Evolutionary conservation across 2,329 filamentous ascomycete genomes (phyloP), one percentile per base, ranked within the genome.

Genomic region (Davidsoniella eucalypti): DNA sequence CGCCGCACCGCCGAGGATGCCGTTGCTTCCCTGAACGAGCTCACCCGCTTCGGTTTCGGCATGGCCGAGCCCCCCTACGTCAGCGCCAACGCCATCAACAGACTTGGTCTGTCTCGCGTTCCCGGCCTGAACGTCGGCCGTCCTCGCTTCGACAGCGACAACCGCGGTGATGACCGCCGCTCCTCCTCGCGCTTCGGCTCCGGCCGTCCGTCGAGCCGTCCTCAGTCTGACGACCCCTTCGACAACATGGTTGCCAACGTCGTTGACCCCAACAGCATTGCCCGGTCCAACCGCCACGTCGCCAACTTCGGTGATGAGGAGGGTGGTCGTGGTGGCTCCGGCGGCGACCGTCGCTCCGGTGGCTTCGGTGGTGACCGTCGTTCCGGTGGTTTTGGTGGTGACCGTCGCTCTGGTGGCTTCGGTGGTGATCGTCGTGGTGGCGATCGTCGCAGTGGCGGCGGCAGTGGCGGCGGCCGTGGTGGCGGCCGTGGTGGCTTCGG

Each of bases 1-100:
- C 55, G 65, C 36, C 65, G 69, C 59, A 59, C 63, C 45, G 59
- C 61, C 36, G 58, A 63, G 12, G 58, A 60, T 2, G 56, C 72
- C 6, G 64, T 78, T 16, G 57, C 68, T 3, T 65, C 69, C 17
- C 61, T 81, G 55, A 80, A 80, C 59, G 60, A 66, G n/a, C 73
- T 76, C 67, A 64, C 66, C 44, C 58, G 59, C 17, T 58, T 65
- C 14, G 73, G 68, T 17, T 75, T 75, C 68, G 74, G 75, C 39
- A 69, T 72, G 67, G 48, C 61, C 0, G 53, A 69, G 44, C 67
- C 71, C 5, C 78, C 78, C 1, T 53, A 47, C 47, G 62, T 61
- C 21, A 63, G 40, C 1, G 5, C 37, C 7, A 44, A 23, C 3
- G 67, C 56, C 57, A 58, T 58, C 6, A 47, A 50, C 4, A 63